These are phyloP conservation scores for Durusdinium trenchii DNA, from an alignment of 73 alveolate species.

Conservation along the genomic window DNA sequence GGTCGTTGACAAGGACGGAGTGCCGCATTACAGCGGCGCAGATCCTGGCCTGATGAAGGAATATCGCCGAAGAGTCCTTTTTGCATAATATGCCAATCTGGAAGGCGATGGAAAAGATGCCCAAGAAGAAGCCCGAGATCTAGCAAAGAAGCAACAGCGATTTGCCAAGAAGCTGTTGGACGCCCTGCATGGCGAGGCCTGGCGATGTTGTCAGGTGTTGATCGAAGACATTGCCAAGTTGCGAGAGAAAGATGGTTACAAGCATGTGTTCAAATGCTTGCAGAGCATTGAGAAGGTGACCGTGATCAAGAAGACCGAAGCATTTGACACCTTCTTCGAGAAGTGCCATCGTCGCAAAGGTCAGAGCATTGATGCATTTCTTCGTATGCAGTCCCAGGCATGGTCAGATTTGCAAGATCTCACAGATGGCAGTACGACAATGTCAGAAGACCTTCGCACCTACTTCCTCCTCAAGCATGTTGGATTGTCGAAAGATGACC, in stretches of 20 bases:
- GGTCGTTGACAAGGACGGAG: neutral
- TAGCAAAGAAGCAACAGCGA: neutral
- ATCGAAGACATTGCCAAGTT: neutral
- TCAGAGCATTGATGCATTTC: neutral
- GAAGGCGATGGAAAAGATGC: neutral
- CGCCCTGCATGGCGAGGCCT: constrained; percentile 1
- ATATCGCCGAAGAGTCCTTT: neutral
- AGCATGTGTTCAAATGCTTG: neutral
- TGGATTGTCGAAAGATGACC: neutral
- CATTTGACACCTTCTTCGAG: constrained; percentile 20
- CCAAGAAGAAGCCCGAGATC: neutral
- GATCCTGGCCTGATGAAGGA: neutral
- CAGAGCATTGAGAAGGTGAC: neutral
- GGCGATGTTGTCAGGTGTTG: neutral
- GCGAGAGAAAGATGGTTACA: neutral
- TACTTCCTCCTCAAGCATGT: neutral
- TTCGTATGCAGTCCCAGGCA: neutral
- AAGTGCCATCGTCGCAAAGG: neutral
- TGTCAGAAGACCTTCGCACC: neutral
- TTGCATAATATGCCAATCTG: neutral
- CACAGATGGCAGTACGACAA: neutral
- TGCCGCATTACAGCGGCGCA: neutral
- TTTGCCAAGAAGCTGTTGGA: neutral
- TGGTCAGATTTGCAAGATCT: neutral
- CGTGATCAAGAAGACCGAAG: constrained; percentile 22